Conservation (phyloP, 371 early-diverging fungal genomes). For the Parasitella parasitica region DNA sequence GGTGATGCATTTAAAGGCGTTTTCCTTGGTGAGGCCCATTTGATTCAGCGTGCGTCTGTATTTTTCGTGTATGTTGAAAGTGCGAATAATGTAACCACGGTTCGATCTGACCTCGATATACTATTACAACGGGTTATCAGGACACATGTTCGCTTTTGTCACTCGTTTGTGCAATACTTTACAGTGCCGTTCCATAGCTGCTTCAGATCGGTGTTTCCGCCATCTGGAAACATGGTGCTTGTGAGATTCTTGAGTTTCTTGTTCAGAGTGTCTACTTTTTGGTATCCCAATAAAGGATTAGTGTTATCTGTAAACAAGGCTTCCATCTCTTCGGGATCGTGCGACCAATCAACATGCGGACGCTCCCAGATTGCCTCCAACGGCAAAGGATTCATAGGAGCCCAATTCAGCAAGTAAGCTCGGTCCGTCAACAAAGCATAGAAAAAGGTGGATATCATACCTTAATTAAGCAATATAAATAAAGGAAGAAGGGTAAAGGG, state of each 20-base stretch:
- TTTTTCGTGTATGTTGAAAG: slow-evolving; percentile 32
- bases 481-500: not conserved
- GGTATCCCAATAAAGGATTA: slow-evolving; percentile 25
- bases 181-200: slow-evolving; percentile 47
- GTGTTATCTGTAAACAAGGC: slow-evolving; percentile 19
- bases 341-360: slow-evolving; percentile 46
- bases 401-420: slow-evolving; percentile 43
- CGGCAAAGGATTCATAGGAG: slow-evolving; percentile 34
- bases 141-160: not conserved
- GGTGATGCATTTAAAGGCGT: slow-evolving; percentile 44
- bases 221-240: slow-evolving; percentile 34
- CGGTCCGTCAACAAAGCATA: slow-evolving; percentile 46
- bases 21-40: slow-evolving; percentile 45
- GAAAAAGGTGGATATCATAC: slow-evolving; percentile 54
- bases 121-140: no score
- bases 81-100: slow-evolving; percentile 48
- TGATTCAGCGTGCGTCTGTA: slow-evolving; percentile 27
- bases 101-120: slow-evolving; percentile 45
- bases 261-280: slow-evolving; percentile 40
- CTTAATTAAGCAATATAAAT: slow-evolving; percentile 11
- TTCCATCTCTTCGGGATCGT: slow-evolving; percentile 40
- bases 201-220: slow-evolving; percentile 40
- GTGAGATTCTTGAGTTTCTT: slow-evolving; percentile 31
- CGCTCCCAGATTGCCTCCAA: slow-evolving; percentile 45
- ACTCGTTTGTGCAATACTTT: slow-evolving; percentile 2